These are phyloP conservation scores for Diplodia sapinea DNA, from an alignment of 2,329 filamentous ascomycete genomes.

Conservation along the genomic window DNA sequence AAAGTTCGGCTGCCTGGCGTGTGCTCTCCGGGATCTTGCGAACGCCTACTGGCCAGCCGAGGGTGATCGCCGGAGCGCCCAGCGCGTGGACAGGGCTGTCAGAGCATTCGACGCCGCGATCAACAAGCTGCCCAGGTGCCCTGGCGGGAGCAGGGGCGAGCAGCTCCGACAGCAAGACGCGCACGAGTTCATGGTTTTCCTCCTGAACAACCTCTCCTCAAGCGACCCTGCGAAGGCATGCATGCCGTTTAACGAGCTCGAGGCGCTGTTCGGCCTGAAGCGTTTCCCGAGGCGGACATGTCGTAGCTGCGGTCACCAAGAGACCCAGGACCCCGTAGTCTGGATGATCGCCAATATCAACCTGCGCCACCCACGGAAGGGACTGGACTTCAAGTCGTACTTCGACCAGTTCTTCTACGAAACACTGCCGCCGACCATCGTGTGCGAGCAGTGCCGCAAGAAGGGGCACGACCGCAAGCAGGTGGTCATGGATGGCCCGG, in stretches of 20 bases:
- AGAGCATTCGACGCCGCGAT: neutral
- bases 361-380: neutral
- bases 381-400: conserved; percentile 29
- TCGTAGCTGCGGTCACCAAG: neutral
- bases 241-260: neutral
- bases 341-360: neutral
- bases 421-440: conserved; percentile 15
- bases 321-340: neutral
- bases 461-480: conserved; percentile 17
- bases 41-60: conserved; percentile 22
- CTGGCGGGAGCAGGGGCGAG: no score
- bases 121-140: neutral
- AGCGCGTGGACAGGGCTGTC: neutral
- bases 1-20: conserved; percentile 16
- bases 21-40: conserved; percentile 15
- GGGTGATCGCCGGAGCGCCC: neutral
- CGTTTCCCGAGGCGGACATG: conserved; percentile 16
- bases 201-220: neutral
- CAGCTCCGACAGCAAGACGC: conserved; percentile 1
- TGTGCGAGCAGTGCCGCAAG: conserved; percentile 33
- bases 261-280: conserved; percentile 32
- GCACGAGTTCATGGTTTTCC: neutral
- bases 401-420: conserved; percentile 32
- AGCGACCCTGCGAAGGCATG: neutral
- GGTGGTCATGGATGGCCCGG: conserved; percentile 31